phyloP scores from a whole-genome alignment of 306 rosid genomes.

The Calophaca sinica region DNA sequence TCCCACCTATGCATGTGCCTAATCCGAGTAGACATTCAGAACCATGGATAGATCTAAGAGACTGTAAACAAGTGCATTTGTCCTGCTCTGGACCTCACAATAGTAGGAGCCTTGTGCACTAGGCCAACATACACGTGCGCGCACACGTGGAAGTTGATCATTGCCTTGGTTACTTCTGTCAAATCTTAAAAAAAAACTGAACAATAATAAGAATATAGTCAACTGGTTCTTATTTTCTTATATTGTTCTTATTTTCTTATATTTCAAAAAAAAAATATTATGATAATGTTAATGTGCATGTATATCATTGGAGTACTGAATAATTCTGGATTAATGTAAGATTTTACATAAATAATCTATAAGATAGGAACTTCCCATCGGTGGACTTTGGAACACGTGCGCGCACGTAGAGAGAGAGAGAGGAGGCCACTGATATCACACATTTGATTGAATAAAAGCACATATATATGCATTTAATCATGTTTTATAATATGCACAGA shows the following conservation, averaged over 20 bases:
- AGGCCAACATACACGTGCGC: neutral
- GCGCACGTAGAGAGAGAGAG: too few relatives aligned
- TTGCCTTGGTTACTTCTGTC: neutral
- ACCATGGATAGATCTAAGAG: neutral
- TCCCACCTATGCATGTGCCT: constrained; percentile 1
- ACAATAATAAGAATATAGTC: neutral
- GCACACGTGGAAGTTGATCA: neutral
- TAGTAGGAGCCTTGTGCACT: neutral
- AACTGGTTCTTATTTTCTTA: neutral
- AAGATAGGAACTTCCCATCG: neutral
- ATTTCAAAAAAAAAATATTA: neutral
- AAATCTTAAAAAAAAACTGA: neutral
- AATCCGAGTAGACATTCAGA: neutral
- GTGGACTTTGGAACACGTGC: neutral
- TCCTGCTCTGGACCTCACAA: neutral
- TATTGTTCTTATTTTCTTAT: neutral
- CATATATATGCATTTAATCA: too few relatives aligned
- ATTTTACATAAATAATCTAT: neutral
- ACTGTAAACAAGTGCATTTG: neutral
- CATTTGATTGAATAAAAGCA: neutral
- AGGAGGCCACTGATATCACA: neutral
- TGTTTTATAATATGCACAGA: too few relatives aligned
- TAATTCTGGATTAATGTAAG: neutral
- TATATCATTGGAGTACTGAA: neutral
- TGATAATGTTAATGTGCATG: neutral